phyloP scores from a whole-genome alignment of 2,329 filamentous ascomycete species.

The Colletotrichum sp. region DNA sequence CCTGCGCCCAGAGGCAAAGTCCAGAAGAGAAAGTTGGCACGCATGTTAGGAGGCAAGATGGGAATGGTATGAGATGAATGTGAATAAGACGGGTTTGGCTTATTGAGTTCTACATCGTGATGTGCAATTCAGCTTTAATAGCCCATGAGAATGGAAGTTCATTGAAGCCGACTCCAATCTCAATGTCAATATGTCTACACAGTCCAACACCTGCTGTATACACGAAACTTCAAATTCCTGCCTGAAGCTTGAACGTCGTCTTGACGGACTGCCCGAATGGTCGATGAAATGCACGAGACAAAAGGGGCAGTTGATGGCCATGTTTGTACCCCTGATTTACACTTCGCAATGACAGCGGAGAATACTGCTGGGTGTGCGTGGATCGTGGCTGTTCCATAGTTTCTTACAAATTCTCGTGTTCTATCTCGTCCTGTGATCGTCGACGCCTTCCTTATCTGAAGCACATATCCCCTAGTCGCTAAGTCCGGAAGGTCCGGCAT shows the following conservation, averaged over 20 bases:
- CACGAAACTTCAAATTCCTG: background rate
- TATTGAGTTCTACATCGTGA: background rate
- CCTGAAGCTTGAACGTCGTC: background rate
- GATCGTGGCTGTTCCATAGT: background rate
- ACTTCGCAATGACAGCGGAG: background rate
- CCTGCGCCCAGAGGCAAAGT: background rate
- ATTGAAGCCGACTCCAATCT: background rate
- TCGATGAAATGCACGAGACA: background rate
- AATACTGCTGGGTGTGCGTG: background rate
- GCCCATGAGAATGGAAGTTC: background rate
- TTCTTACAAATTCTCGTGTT: background rate
- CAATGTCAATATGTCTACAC: background rate
- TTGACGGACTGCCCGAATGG: background rate
- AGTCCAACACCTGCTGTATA: background rate
- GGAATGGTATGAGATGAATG: background rate
- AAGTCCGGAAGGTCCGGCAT: background rate
- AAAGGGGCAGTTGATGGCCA: background rate
- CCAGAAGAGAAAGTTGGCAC: background rate
- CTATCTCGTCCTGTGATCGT: background rate
- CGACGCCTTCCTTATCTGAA: background rate
- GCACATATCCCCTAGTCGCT: background rate
- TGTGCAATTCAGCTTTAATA: background rate
- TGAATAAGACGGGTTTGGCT: background rate
- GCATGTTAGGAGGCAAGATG: background rate
- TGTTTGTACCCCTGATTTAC: background rate